These are phyloP conservation scores for Neurospora sp. DNA, from an alignment of 495 filamentous ascomycete genomes.

Conservation along the genomic window DNA sequence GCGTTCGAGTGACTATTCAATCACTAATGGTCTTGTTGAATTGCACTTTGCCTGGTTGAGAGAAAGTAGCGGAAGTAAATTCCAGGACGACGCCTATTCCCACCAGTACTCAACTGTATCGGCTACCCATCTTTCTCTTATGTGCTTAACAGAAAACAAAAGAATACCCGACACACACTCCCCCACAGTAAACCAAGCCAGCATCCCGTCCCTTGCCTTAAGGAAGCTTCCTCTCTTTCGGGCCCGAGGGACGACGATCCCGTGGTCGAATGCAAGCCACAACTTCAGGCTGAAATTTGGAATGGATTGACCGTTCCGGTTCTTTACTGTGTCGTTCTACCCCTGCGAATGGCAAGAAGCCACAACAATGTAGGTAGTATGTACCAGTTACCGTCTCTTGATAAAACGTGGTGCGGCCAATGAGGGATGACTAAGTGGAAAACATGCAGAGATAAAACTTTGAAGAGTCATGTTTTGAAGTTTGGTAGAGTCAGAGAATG, in stretches of 20 bases:
- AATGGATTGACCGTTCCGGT: not conserved
- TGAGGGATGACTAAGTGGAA: not conserved
- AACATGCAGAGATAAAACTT: not conserved
- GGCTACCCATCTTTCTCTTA: too few relatives aligned
- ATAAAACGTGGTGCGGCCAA: not conserved
- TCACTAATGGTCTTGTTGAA: not conserved
- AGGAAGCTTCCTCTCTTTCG: not conserved
- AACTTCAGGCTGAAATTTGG: not conserved
- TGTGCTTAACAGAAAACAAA: too few relatives aligned
- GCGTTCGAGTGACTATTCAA: not conserved
- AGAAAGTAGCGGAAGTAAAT: not conserved
- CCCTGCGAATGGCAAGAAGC: not conserved
- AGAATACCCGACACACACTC: not conserved
- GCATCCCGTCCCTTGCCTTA: not conserved
- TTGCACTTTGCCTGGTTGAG: not conserved
- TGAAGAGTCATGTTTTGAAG: not conserved
- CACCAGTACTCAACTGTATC: too few relatives aligned
- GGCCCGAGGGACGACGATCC: not conserved
- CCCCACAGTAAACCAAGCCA: not conserved
- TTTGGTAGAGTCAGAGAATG: not conserved
- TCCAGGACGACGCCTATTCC: too few relatives aligned
- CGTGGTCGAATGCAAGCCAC: not conserved
- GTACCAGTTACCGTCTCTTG: not conserved
- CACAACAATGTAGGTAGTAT: not conserved
- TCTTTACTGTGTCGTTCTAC: not conserved